A percentile compares a stretch with the other conserved stretches of the same genome.
phyloP scores from a whole-genome alignment of 441 rosid species.

The Pelargonium citronellum region DNA sequence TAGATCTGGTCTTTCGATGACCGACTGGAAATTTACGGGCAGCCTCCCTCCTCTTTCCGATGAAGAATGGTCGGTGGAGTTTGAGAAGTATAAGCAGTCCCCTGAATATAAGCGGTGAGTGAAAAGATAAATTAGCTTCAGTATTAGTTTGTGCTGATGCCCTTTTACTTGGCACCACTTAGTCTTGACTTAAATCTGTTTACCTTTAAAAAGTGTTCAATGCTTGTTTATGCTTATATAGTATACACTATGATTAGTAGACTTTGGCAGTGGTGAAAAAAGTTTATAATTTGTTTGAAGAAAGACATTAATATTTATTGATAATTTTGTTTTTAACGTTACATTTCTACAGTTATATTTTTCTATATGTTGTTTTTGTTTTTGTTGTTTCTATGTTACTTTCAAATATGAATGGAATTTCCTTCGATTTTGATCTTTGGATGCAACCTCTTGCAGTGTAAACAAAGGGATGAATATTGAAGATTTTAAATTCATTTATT shows the following conservation, averaged over 20 bases:
- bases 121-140: background rate
- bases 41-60: slow-evolving; percentile 72
- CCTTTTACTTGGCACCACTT: slow-evolving; percentile 4
- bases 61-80: slow-evolving; percentile 75
- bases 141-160: background rate
- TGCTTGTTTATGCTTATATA: background rate
- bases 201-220: background rate
- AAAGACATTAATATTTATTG: no score
- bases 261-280: background rate
- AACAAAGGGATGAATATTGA: slow-evolving; percentile 90
- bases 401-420: background rate
- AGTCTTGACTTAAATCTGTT: background rate
- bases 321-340: background rate
- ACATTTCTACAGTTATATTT: background rate
- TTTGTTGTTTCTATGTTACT: slow-evolving; percentile 1
- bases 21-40: slow-evolving; percentile 91
- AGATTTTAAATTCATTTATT: slow-evolving; percentile 88
- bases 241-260: background rate
- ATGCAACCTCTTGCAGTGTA: slow-evolving; percentile 38
- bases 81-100: slow-evolving; percentile 73
- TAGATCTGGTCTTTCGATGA: slow-evolving; percentile 91
- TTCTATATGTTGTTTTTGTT: background rate
- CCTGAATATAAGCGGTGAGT: slow-evolving; percentile 80
- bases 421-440: background rate
- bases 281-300: background rate